Conservation (phyloP, 305 asterid genomes). For the Nicotiana rustica region DNA sequence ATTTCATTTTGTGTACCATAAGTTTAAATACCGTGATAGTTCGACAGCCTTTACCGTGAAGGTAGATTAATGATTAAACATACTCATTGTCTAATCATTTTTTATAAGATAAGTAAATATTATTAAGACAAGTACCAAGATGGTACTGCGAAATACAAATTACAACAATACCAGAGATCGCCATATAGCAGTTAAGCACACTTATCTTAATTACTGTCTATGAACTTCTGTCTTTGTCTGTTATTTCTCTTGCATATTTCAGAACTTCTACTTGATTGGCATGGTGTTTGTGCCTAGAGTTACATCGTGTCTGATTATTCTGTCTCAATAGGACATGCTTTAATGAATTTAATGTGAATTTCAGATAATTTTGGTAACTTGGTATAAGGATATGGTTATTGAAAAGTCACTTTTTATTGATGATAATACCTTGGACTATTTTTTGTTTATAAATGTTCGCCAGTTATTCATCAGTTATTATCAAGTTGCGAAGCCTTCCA, state of each 20-base stretch:
- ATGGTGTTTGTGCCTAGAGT: background rate
- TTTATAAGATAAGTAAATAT: no score
- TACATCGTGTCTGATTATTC: background rate
- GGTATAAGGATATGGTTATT: background rate
- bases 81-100: no score
- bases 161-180: no score
- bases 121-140: no score
- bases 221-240: conserved; percentile 7
- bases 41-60: no score
- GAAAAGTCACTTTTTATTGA: background rate
- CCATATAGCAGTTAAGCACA: no score
- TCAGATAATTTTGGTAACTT: background rate
- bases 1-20: no score
- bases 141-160: no score
- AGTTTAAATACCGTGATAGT: no score
- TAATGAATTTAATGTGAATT: conserved; percentile 27
- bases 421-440: background rate
- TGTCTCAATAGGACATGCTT: conserved; percentile 5
- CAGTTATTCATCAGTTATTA: background rate
- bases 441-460: background rate
- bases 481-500: background rate
- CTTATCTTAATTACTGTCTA: background rate
- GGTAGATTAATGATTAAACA: no score
- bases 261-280: background rate
- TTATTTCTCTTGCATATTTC: conserved; percentile 23